phyloP scores from a whole-genome alignment of 108 stramenopile genomes.

The Asterionellopsis glacialis region DNA sequence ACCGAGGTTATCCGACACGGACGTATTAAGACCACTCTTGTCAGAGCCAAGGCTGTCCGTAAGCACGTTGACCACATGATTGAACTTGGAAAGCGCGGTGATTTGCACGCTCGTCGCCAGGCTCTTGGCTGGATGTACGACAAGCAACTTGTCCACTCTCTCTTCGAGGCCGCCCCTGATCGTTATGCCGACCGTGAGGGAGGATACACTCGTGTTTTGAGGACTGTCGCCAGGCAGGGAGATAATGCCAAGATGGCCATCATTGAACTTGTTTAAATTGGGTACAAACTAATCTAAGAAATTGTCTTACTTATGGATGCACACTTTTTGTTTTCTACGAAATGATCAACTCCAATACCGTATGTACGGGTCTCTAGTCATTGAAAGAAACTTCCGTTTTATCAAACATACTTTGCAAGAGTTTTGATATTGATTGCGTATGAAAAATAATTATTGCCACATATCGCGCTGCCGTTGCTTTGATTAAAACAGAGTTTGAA shows the following conservation, averaged over 20 bases:
- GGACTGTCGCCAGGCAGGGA: slow-evolving; percentile 90
- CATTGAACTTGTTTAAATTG: slow-evolving; percentile 88
- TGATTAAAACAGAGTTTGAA: no score
- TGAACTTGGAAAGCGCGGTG: slow-evolving; percentile 87
- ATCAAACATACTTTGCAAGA: no score
- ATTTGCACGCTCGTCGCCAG: slow-evolving; percentile 91
- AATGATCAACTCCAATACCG: not conserved
- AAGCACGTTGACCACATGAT: slow-evolving; percentile 98
- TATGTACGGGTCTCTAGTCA: no score
- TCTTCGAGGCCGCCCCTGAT: slow-evolving; percentile 93
- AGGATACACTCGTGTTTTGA: slow-evolving; percentile 93
- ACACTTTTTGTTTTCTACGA: no score
- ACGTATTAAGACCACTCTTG: slow-evolving; percentile 93
- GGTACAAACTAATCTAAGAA: not conserved
- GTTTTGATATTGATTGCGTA: not conserved
- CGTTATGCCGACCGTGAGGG: slow-evolving; percentile 85
- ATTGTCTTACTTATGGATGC: no score
- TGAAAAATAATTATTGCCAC: not conserved
- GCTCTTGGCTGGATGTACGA: slow-evolving; percentile 95
- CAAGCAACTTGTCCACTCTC: slow-evolving; percentile 92
- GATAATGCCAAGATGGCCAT: slow-evolving; percentile 97
- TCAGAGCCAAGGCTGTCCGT: slow-evolving; percentile 89
- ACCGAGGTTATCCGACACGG: slow-evolving; percentile 98
- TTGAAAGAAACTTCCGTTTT: no score
- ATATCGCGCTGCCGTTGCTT: no score